phyloP scores from a whole-genome alignment of 345 rosid genomes.

The Laguncularia racemosa region DNA sequence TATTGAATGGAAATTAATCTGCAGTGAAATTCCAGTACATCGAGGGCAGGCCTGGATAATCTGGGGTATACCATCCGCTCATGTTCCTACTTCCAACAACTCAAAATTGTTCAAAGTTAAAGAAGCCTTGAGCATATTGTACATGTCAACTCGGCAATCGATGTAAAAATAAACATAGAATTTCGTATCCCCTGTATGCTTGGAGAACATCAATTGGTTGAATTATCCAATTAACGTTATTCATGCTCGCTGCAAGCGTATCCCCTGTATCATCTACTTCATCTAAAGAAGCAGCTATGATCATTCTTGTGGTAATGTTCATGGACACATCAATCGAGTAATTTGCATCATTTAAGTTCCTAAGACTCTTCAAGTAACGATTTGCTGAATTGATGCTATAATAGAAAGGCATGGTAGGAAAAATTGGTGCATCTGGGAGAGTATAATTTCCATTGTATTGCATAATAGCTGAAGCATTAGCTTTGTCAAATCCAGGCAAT shows the following conservation, averaged over 20 bases:
- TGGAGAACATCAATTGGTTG: conserved; percentile 11
- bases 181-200: conserved; percentile 15
- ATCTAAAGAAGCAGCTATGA: conserved; percentile 7
- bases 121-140: no score
- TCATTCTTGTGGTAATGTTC: conserved; percentile 19
- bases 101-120: background rate
- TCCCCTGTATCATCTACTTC: background rate
- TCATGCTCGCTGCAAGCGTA: conserved; percentile 13
- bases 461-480: conserved; percentile 10
- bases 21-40: conserved; percentile 7
- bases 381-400: conserved; percentile 2
- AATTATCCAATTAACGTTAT: conserved; percentile 13
- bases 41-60: conserved; percentile 6
- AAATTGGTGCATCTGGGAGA: conserved; percentile 1
- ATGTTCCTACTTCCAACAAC: conserved; percentile 6
- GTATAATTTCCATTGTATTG: conserved; percentile 13
- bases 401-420: conserved; percentile 9
- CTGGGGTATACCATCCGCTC: background rate
- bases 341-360: background rate
- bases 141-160: no score
- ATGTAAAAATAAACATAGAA: no score
- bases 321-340: conserved; percentile 11
- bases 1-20: background rate
- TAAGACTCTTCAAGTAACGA: conserved; percentile 5
- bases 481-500: background rate